Evolutionary conservation across 2,329 filamentous ascomycete species (phyloP).

Genomic region (Pestalotiopsis sp.): DNA sequence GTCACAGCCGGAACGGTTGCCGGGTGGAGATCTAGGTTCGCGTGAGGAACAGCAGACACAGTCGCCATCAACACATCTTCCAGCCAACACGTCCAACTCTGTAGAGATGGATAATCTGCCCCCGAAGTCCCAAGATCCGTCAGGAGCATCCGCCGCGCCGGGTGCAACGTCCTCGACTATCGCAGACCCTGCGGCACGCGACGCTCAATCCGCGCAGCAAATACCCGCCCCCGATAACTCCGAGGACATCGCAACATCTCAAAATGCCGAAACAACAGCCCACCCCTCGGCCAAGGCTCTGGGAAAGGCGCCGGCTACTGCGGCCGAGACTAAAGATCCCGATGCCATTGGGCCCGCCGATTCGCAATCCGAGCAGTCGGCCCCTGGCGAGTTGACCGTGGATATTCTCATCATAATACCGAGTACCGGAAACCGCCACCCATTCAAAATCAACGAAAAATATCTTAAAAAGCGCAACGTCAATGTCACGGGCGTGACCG

Average conservation of each 20-base stretch:
- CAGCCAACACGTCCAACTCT: conserved; percentile 2
- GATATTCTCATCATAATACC: conserved; percentile 83
- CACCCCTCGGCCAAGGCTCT: conserved; percentile 11
- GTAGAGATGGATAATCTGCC: conserved; percentile 14
- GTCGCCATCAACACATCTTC: conserved; percentile 5
- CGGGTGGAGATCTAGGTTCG: conserved; percentile 13
- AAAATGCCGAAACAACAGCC: not conserved
- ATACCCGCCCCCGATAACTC: not conserved
- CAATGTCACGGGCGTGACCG: conserved; percentile 67
- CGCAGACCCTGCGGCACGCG: not conserved
- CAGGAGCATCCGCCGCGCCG: not conserved
- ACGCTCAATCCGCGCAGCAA: not conserved
- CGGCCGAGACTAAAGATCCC: conserved; percentile 12
- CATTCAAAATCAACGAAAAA: conserved; percentile 86
- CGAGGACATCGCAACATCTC: not conserved
- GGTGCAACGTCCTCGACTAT: not conserved
- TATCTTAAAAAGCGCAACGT: conserved; percentile 84
- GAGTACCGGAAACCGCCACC: conserved; percentile 76
- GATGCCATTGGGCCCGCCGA: conserved; percentile 14
- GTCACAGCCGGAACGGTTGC: conserved; percentile 11
- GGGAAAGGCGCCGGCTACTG: conserved; percentile 12
- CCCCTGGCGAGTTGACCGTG: conserved; percentile 47
- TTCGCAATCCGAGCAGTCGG: conserved; percentile 13
- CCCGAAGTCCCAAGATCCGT: not conserved
- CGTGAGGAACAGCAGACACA: conserved; percentile 5